phyloP scores from a whole-genome alignment of 371 early-diverging fungal species.

The Mucor lusitanicus region DNA sequence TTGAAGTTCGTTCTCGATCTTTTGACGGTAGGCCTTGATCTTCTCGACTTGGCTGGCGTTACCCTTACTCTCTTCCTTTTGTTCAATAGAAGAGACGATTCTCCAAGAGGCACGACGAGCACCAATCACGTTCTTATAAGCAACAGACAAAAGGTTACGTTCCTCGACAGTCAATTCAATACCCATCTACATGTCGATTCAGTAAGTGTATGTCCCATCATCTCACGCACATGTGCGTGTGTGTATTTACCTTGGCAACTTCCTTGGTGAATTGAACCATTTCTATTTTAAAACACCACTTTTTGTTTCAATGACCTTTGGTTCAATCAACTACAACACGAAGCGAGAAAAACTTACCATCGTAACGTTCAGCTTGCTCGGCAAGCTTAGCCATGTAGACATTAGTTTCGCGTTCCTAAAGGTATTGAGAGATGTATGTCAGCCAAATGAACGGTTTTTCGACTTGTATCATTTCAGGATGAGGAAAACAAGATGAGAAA shows the following conservation, averaged over 20 bases:
- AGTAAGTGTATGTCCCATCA: background rate
- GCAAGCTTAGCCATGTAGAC: constrained; percentile 97
- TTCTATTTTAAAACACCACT: constrained; percentile 55
- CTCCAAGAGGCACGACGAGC: constrained; percentile 99
- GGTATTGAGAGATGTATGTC: background rate
- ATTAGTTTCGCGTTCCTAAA: constrained; percentile 52
- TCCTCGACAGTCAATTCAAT: constrained; percentile 94
- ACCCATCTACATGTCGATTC: constrained; percentile 28
- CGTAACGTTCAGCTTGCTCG: constrained; percentile 99
- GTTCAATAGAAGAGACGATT: constrained; percentile 98
- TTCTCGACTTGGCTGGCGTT: constrained; percentile 82
- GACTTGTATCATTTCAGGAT: background rate
- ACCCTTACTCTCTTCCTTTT: constrained; percentile 96
- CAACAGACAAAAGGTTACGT: constrained; percentile 98
- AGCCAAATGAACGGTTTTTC: background rate
- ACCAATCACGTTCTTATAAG: constrained; percentile 99
- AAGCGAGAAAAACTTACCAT: constrained; percentile 43
- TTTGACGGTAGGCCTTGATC: constrained; percentile 90
- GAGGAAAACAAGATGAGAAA: background rate
- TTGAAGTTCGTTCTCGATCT: constrained; percentile 94
- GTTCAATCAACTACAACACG: background rate
- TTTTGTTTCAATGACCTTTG: background rate
- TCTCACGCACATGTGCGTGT: background rate
- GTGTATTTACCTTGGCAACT: constrained; percentile 59
- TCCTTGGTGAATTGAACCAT: constrained; percentile 96